Percentiles rank a stretch among this genome's conserved stretches.
phyloP scores from a whole-genome alignment of 805 yeast species.

The Cyberlindnera xylosilytica region DNA sequence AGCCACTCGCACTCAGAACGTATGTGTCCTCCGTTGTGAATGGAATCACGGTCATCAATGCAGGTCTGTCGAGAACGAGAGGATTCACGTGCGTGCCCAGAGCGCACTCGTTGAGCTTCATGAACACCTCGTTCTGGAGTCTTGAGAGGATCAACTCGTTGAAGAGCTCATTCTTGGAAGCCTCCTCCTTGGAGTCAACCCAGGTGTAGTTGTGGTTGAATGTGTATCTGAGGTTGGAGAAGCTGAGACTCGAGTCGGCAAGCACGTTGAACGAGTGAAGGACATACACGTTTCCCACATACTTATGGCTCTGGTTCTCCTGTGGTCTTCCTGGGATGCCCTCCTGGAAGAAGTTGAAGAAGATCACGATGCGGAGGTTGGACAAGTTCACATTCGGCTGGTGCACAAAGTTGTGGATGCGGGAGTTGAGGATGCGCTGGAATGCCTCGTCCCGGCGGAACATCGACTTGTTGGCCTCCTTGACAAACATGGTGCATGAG shows the following conservation, averaged over 20 bases:
- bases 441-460: constrained; percentile 20
- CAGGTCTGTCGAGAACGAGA: constrained; percentile 21
- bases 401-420: constrained; percentile 20
- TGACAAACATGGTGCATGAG: constrained; percentile 21
- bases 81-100: constrained; percentile 23
- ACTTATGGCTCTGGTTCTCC: constrained; percentile 24
- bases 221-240: constrained; percentile 19
- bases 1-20: constrained; percentile 18
- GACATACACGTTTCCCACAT: constrained; percentile 26
- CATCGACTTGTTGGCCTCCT: constrained; percentile 22
- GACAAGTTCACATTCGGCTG: constrained; percentile 17
- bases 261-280: constrained; percentile 18
- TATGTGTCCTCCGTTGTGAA: constrained; percentile 22
- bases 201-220: constrained; percentile 24
- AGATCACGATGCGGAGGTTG: constrained; percentile 19
- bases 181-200: constrained; percentile 26
- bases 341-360: constrained; percentile 23
- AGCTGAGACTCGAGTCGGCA: constrained; percentile 22
- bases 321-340: constrained; percentile 25
- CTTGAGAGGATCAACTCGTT: constrained; percentile 24
- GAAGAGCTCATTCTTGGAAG: constrained; percentile 20
- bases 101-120: constrained; percentile 21
- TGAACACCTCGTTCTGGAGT: constrained; percentile 21
- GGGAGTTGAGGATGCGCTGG: constrained; percentile 14
- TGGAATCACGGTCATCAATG: constrained; percentile 21